Conservation (phyloP, 1,139 yeast genomes). For the Scheffersomyces lignicola region DNA sequence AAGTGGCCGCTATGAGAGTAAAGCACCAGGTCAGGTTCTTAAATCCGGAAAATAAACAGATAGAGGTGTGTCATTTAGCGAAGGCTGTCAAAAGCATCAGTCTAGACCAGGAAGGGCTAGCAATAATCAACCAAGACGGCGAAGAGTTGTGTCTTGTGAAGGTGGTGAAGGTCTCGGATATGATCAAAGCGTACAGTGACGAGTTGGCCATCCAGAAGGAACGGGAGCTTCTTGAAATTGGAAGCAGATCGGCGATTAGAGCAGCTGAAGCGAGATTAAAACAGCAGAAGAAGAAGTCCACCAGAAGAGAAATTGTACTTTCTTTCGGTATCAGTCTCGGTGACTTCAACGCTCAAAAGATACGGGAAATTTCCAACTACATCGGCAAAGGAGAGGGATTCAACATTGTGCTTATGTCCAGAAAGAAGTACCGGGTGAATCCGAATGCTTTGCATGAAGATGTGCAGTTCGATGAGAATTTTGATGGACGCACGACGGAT, state of each 20-base stretch:
- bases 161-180: conserved; percentile 25
- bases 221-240: conserved; percentile 32
- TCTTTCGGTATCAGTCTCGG: conserved; percentile 42
- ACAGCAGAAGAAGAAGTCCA: conserved; percentile 37
- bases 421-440: conserved; percentile 1
- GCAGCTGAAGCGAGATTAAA: conserved; percentile 29
- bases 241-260: conserved; percentile 33
- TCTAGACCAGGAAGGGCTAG: conserved; percentile 30
- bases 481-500: conserved; percentile 7
- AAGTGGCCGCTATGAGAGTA: conserved; percentile 22
- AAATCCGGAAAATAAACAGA: conserved; percentile 22
- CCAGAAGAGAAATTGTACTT: conserved; percentile 33
- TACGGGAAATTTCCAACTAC: conserved; percentile 32
- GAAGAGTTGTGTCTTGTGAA: conserved; percentile 30
- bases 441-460: conserved; percentile 3
- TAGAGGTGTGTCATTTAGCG: conserved; percentile 25
- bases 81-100: conserved; percentile 32
- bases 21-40: conserved; percentile 29
- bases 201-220: conserved; percentile 34
- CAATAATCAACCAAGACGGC: conserved; percentile 22
- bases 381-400: conserved; percentile 36
- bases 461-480: conserved; percentile 14
- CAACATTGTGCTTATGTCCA: conserved; percentile 6
- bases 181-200: conserved; percentile 34
- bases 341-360: conserved; percentile 42